Conservation (phyloP, 306 rosid genomes). For the Citrullus colocynthis region DNA sequence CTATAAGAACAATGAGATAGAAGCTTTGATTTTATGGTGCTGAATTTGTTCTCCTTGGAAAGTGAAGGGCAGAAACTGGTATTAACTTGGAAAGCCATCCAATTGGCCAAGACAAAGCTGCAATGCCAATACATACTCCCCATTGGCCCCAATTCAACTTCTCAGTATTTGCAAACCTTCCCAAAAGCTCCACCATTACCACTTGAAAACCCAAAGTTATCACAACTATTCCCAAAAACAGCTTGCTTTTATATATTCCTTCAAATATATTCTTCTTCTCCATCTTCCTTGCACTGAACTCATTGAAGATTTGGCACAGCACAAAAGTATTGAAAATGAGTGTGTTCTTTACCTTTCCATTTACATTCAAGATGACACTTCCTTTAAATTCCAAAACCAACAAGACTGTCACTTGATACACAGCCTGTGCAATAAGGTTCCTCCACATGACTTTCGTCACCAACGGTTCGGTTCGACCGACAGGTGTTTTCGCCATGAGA, state of each 20-base stretch:
- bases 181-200: constrained; percentile 17
- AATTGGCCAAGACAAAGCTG: constrained; percentile 20
- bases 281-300: constrained; percentile 19
- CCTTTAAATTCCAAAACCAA: constrained; percentile 13
- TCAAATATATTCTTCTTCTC: constrained; percentile 17
- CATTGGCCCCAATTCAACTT: constrained; percentile 16
- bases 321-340: constrained; percentile 20
- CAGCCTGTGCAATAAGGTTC: constrained; percentile 15
- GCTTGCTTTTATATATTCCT: constrained; percentile 14
- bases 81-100: constrained; percentile 16
- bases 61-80: neutral
- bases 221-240: constrained; percentile 10
- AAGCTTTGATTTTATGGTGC: no score
- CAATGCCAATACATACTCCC: constrained; percentile 16
- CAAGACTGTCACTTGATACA: constrained; percentile 14
- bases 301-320: constrained; percentile 15
- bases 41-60: no score
- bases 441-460: constrained; percentile 21
- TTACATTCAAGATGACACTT: constrained; percentile 12
- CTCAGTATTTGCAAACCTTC: constrained; percentile 15
- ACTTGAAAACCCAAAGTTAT: constrained; percentile 13
- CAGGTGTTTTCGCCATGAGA: constrained; percentile 7
- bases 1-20: no score
- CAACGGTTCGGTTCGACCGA: constrained; percentile 10
- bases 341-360: constrained; percentile 12